These are phyloP conservation scores for Sporisorium exsertum DNA, from an alignment of 1,284 basidiomycete species.

Conservation along the genomic window DNA sequence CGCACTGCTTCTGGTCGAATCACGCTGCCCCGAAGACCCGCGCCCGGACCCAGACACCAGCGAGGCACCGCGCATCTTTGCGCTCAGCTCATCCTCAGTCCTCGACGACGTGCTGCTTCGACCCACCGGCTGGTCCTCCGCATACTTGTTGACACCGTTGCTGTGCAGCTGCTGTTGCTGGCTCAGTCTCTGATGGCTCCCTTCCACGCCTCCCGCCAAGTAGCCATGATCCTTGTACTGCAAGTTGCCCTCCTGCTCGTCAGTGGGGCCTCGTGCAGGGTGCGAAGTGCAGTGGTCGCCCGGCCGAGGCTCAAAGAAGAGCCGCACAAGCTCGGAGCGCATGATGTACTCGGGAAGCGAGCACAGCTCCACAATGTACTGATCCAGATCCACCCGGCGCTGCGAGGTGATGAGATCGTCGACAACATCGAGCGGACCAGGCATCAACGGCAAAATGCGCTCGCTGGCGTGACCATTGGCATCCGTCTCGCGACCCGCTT, in stretches of 20 bases:
- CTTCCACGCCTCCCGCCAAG: slow-evolving; percentile 27
- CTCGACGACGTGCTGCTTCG: slow-evolving; percentile 31
- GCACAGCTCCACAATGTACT: slow-evolving; percentile 86
- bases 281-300: slow-evolving; percentile 76
- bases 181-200: slow-evolving; percentile 12
- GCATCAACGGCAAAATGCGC: slow-evolving; percentile 93
- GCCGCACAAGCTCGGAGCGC: slow-evolving; percentile 82
- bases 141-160: slow-evolving; percentile 43
- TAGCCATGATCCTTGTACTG: slow-evolving; percentile 48
- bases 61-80: slow-evolving; percentile 41
- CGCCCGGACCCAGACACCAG: slow-evolving; percentile 20
- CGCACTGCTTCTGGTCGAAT: slow-evolving; percentile 35
- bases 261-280: slow-evolving; percentile 28
- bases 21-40: slow-evolving; percentile 26
- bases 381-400: slow-evolving; percentile 84
- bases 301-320: slow-evolving; percentile 86
- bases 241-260: slow-evolving; percentile 22
- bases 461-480: slow-evolving; percentile 71
- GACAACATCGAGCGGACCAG: slow-evolving; percentile 84
- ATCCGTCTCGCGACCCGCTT: slow-evolving; percentile 48
- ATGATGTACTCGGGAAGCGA: slow-evolving; percentile 81
- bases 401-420: slow-evolving; percentile 87
- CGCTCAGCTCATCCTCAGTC: slow-evolving; percentile 32
- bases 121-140: slow-evolving; percentile 48
- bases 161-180: slow-evolving; percentile 27